These are phyloP conservation scores for Syzygium oleosum DNA, from an alignment of 345 rosid genomes.

Conservation along the genomic window DNA sequence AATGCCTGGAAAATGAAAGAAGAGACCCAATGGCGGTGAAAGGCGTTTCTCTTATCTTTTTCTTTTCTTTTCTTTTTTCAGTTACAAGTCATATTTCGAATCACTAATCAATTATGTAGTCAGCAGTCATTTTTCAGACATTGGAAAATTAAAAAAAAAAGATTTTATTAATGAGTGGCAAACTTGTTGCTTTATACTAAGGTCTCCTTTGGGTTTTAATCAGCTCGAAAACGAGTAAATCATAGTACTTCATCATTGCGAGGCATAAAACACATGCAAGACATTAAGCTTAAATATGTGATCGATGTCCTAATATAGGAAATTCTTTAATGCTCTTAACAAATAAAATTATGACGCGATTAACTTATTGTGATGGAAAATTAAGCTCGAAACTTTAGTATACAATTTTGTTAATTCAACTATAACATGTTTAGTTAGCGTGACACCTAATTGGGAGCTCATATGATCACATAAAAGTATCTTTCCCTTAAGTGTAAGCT, in stretches of 20 bases:
- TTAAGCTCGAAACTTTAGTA: neutral
- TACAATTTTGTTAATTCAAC: neutral
- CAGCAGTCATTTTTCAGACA: neutral
- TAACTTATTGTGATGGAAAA: neutral
- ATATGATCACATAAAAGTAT: neutral
- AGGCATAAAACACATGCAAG: no score
- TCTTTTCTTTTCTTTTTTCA: neutral
- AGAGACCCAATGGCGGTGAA: neutral
- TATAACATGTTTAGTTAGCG: neutral
- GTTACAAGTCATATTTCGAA: neutral
- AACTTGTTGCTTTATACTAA: neutral
- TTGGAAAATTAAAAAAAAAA: neutral
- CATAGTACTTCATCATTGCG: no score
- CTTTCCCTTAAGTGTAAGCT: neutral
- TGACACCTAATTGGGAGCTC: neutral
- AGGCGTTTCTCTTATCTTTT: neutral
- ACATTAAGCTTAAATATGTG: neutral
- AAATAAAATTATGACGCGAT: neutral
- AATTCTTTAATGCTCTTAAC: neutral
- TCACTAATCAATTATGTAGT: neutral
- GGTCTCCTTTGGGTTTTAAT: neutral
- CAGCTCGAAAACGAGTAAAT: no score
- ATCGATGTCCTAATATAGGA: neutral
- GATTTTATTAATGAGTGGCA: neutral
- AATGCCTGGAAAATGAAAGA: neutral